Evolutionary conservation across 2,329 filamentous ascomycete genomes (phyloP), one percentile per base, ranked within the genome.

Genomic region (Ophiostoma sp.): DNA sequence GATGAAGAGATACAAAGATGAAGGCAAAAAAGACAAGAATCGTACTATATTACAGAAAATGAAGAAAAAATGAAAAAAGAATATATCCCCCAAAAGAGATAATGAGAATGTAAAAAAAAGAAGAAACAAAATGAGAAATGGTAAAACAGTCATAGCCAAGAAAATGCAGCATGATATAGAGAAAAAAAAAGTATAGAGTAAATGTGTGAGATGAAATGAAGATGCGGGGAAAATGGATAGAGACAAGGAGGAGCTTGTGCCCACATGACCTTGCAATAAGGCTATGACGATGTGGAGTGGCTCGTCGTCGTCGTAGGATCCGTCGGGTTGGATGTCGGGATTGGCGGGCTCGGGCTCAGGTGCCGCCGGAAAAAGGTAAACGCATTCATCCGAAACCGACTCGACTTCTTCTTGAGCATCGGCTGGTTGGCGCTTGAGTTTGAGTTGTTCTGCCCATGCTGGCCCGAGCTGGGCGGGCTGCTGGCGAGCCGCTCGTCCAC

Each of bases 311-410:
- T 41, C n/a, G 20, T 65, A 7, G 36, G 10, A 7, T 67, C 64
- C 3, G 64, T 67, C 20, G 64, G 17, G n/a, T 41, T 67, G 13
- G 65, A 44, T 23, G 65, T 76, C 35, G 77, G 76, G 69, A 76
- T 72, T 7, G 77, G 77, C 52, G 79, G 79, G 71, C 78, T 78
- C 13, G 80, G 76, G 57, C 77, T 79, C 77, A 85, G 86, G 74
- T 86, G 83, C 69, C 84, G 81, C 74, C 84, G 81, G 75, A 87
- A 86, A 73, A 86, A 83, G 5, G 83, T 82, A 71, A 87, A 81
- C 62, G 85, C 84, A 73, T 87, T 89, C 82, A 89, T 87, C 73
- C 85, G 81, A 75, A 89, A 89, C 57, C 87, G 81, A 75, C 87
- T 89, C 5, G 86, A 81, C 77, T 86, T 87, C 79, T 89, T 90